Evolutionary conservation across 2,329 filamentous ascomycete genomes (phyloP), one percentile per base, ranked within the genome.

Genomic region (Biscogniauxia marginata): DNA sequence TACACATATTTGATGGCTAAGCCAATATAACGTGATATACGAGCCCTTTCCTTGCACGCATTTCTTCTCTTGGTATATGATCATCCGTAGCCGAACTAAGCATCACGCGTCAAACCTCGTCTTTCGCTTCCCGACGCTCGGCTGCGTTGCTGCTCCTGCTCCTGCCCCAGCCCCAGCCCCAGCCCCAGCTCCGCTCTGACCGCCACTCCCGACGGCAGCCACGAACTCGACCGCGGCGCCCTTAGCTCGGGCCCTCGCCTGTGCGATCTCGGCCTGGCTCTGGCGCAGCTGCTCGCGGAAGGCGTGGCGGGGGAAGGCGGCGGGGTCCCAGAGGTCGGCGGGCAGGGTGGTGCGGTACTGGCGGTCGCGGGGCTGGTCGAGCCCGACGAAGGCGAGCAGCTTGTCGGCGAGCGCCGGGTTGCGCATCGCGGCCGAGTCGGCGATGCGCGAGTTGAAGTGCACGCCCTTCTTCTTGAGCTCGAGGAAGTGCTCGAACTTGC

Each of bases 391-490:
- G 21, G 78, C 79, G 75, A 91, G 79, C 54, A 93, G 77, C 73
- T 90, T 91, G 60, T 88, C 84, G 72, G 85, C 83, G 52, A 93
- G 75, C 45, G 82, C 83, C 2, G 90, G 90, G 67, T 93, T 93
- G 51, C 84, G 83, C 56, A 93, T 75, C 7, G 88, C 84, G 0
- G 82, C 74, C 0, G 87, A 89, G 55, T 81, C 79, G 34, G 88
- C 83, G 7, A 95, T 77, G 59, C 88, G 86, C 64, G 85, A 79
- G 70, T 95, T 93, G 78, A 93, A 93, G 73, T 95, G 90, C 16
- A 86, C 79, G 4, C 87, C 87, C 60, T 87, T 84, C 67, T 84
- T 85, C 75, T 95, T 95, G n/a, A 93, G 79, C 47, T 84, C 79
- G 0, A 93, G 81, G 63, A 95, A 93, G 57, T 85, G 84, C 60